Base-by-base conservation (phyloP, 1,284 basidiomycete genomes). In the Cutaneotrichosporon sp. region DNA sequence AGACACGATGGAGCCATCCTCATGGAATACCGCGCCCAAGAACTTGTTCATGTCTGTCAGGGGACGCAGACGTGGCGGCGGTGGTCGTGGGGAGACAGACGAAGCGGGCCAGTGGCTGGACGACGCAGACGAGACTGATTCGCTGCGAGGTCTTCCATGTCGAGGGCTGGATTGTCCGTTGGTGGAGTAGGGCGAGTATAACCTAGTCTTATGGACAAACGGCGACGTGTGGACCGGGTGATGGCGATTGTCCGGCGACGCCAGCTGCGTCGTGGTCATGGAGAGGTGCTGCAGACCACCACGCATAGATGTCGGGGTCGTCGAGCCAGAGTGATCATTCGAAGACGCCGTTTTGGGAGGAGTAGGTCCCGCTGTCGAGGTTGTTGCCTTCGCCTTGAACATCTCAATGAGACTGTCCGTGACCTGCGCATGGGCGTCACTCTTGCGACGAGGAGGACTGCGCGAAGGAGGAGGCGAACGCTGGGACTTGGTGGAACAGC, bases 401-500 rank as follows among this genome's bases (percentile, higher is more conserved):
- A 67, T 63, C 26, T 70, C 67, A 32, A 63, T 56, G 4, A 71
- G 58, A 35, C 49, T 57, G 43, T 64, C 64, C 25, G 59, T 60
- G 35, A 60, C 59, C 32, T 51, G 45, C 14, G 42, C 45, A 29
- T 55, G 51, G 25, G 52, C 35, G 24, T 34, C 47, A 32, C 27
- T 33, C 27, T 22, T 35, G 7, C 19, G 34, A 20, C 42, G 44
- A 19, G 46, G n/a, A 6, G 38, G 38, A 9, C 38, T 41, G 10
- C 12, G 19, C 14, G 25, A 33, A 22, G 53, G 39, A 19, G 51
- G 42, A 19, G 39, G 51, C 19, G 45, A 38, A 17, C 38, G 27
- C 19, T 37, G 22, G 29, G 46, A 57, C 38, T 67, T 70, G 14
- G 77, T 75, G 9, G 78, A 78, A 59, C 81, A 84, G 66, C 87